Base-by-base conservation (phyloP, 441 rosid genomes). In the Geranium incanum region DNA sequence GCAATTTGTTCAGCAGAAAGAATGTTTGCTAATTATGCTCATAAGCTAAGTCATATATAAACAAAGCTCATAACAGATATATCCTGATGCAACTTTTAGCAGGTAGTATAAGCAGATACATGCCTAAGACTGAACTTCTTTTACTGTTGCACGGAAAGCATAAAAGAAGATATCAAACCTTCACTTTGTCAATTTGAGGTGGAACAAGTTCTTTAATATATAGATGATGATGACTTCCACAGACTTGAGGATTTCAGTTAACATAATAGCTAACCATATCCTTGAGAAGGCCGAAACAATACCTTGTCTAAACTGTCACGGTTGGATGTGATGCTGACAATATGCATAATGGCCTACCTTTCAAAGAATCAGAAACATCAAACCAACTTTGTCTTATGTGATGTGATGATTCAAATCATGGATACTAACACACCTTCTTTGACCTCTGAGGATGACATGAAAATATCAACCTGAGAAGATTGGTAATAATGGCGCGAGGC, bases 271-370 rank as follows among this genome's bases (percentile, higher is more conserved):
- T 77, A 95, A 82, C 97, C 99, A 21, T 21, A 95, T 79, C 93
- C 97, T 81, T 92, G 99, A 76, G 99, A 95, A 81, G 93, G 85
- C 81, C 80, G 85, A 82, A 85, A 82, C 67, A 83, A 79, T 33
- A 74, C 73, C 73, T 84, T 88, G 68, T 85, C 97, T 78, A 84
- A 55, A 62, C 79, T 79, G 63, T 88, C 89, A 21, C 90, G 86
- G 78, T 85, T 86, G 77, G 99, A 88, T 18, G 97, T 94, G 72
- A 94, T 96, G 43, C 45, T 39, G 45, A 39, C 45, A 39, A 90
- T 86, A 78, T 94, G 97, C 99, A 94, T 92, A 50, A 92, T 88
- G 77, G 99, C 97, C 99, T 94, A 80, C 97, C 97, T 92, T 94
- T 94, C 91, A 92, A 88, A 86, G 97, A 92, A 89, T 92, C 93